Evolutionary conservation across 352 stramenopile genomes (phyloP).

Genomic region (Phytopythium kandeliae): DNA sequence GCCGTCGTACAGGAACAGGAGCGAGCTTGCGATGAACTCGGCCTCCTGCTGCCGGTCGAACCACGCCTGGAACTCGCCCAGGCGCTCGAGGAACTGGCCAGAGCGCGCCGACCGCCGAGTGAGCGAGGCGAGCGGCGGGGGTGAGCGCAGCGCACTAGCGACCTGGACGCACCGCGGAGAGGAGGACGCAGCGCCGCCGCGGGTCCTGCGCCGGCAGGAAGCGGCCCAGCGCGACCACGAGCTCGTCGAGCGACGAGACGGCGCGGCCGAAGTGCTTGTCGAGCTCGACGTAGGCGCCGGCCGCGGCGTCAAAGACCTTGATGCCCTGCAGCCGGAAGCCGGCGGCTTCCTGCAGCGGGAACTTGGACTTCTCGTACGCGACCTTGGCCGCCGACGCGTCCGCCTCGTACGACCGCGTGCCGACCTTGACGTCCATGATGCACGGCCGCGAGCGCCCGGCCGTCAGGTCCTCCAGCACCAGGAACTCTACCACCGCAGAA

Average conservation of each 20-base stretch:
- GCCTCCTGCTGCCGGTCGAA: conserved; percentile 77
- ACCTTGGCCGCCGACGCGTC: conserved; percentile 87
- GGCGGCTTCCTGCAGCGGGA: conserved; percentile 85
- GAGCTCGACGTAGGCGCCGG: conserved; percentile 62
- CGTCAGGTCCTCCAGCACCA: conserved; percentile 91
- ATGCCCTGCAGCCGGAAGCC: conserved; percentile 95
- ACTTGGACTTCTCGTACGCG: conserved; percentile 89
- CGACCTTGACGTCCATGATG: conserved; percentile 97
- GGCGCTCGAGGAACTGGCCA: conserved; percentile 67
- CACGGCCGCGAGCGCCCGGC: conserved; percentile 75
- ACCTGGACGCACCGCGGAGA: conserved; percentile 39
- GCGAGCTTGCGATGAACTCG: conserved; percentile 92
- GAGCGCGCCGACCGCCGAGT: no score
- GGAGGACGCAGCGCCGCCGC: conserved; percentile 21
- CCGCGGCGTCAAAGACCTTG: conserved; percentile 71
- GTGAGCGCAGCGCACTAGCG: no score
- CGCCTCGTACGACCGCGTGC: conserved; percentile 91
- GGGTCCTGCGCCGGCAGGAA: conserved; percentile 66
- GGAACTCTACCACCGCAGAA: conserved; percentile 45
- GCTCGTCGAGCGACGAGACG: conserved; percentile 42
- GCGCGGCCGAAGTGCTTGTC: conserved; percentile 86
- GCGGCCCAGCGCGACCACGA: conserved; percentile 60
- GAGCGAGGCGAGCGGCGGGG: no score
- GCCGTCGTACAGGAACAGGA: conserved; percentile 94
- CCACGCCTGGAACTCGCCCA: conserved; percentile 61